Base-by-base conservation (phyloP, 2,329 filamentous ascomycete species). In the Ascochyta lentis region DNA sequence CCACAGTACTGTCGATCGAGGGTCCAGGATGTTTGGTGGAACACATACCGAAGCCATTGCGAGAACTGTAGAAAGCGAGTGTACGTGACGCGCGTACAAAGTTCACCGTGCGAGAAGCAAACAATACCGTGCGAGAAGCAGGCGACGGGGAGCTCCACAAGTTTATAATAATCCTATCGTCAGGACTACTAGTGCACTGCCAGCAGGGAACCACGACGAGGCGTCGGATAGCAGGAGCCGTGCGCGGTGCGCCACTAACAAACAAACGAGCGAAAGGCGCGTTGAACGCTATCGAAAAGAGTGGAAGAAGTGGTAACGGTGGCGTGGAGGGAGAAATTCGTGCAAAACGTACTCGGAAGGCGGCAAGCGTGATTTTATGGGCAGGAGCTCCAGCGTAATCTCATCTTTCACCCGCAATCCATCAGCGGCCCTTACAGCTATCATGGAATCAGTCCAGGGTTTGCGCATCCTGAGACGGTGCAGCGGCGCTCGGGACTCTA, bases 41-140 rank as follows among this genome's bases (percentile, higher is more conserved):
- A 23, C 19, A 49, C 56, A 27, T 56, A 59, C 56, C 34, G 56
- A 59, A 51, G 56, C 51, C 56, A 59, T 52, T 40, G 56, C 47
- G 29, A 38, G 42, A 48, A 51, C 33, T 38, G 37, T 39, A 39
- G 37, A 39, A 33, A 27, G 48, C 39, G 38, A 27, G 46, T 42
- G 24, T 48, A 48, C 42, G 33, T 19, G 33, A 35, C 33, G 33
- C 33, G 53, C 53, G 53, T 51, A 51, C 47, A 56, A 38, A 43
- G 34, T 29, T n/a, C 41, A 45, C 27, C 24, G 41, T 40, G 44
- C 37, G 41, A 50, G 37, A 29, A 38, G 41, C 35, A 42, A 42
- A 42, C 46, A 42, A 35, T 50, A 47, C 23, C 47, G 42, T 39
- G 53, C 42, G 33, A 44, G 15, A 39, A 31, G 19, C 10, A 42